Percentiles rank a stretch among this genome's conserved stretches.
Conservation (phyloP, 345 rosid genomes). For the Salix purpurea region DNA sequence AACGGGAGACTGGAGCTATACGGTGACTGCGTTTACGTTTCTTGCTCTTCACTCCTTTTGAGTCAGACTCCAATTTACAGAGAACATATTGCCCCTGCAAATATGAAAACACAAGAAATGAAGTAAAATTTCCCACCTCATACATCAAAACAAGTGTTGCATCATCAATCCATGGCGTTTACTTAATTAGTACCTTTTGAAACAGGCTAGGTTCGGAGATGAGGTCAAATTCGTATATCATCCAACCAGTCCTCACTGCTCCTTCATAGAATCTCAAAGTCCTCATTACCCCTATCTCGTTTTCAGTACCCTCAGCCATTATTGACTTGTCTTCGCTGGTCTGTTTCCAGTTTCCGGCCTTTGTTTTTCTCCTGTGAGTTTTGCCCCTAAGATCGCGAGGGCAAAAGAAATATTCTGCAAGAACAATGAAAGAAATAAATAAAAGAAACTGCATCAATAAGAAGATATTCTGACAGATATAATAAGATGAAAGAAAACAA, state of each 20-base stretch:
- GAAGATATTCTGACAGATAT: not conserved
- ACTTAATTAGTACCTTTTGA: not conserved
- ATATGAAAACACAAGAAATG: not conserved
- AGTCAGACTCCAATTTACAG: slow-evolving; percentile 25
- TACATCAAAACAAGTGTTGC: not conserved
- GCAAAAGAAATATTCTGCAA: no score
- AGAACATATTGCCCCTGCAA: slow-evolving; percentile 23
- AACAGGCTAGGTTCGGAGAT: slow-evolving; percentile 10
- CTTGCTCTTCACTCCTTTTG: not conserved
- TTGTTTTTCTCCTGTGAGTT: slow-evolving; percentile 21
- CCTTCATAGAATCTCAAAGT: slow-evolving; percentile 32
- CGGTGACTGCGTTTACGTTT: not conserved
- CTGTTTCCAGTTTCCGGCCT: slow-evolving; percentile 47
- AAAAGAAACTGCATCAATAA: no score
- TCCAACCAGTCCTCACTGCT: slow-evolving; percentile 19
- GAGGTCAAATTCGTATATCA: slow-evolving; percentile 36
- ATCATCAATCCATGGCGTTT: not conserved
- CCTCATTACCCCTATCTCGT: slow-evolving; percentile 39
- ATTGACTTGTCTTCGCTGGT: slow-evolving; percentile 31
- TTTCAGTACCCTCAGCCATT: not conserved
- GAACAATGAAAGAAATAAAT: no score
- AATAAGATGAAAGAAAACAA: not conserved
- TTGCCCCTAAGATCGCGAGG: slow-evolving; percentile 20
- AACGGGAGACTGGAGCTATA: not conserved
- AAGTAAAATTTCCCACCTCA: not conserved